phyloP scores from a whole-genome alignment of 1,284 basidiomycete species.

The Moesziomyces aphidis region DNA sequence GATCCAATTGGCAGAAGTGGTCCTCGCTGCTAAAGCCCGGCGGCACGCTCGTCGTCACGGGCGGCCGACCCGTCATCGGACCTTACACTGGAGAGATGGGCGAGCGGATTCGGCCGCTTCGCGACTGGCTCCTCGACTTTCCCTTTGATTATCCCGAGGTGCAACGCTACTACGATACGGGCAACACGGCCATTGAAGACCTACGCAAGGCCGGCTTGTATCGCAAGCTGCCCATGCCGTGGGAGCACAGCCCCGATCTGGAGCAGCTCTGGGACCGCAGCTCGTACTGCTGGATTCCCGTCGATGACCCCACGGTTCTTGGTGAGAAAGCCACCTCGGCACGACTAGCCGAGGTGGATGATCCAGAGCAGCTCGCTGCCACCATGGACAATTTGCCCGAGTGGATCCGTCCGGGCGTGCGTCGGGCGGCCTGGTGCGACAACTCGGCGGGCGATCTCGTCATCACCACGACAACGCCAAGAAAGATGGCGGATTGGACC shows the following conservation, averaged over 20 bases:
- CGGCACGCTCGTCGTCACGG: slow-evolving; percentile 33
- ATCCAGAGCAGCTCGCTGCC: slow-evolving; percentile 13
- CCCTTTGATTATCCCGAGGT: slow-evolving; percentile 23
- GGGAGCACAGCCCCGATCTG: slow-evolving; percentile 19
- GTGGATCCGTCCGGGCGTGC: slow-evolving; percentile 29
- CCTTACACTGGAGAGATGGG: slow-evolving; percentile 33
- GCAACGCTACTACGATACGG: slow-evolving; percentile 15
- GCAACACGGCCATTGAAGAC: neutral
- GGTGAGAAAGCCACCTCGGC: slow-evolving; percentile 30
- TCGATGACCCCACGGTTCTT: slow-evolving; percentile 40
- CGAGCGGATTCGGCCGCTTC: slow-evolving; percentile 31
- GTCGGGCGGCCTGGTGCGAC: slow-evolving; percentile 32
- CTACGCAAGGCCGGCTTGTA: slow-evolving; percentile 34
- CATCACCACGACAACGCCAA: slow-evolving; percentile 30
- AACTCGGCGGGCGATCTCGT: slow-evolving; percentile 35
- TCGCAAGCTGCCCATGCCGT: slow-evolving; percentile 40
- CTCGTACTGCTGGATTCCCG: slow-evolving; percentile 38
- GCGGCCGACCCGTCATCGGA: slow-evolving; percentile 32
- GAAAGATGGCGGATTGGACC: slow-evolving; percentile 44
- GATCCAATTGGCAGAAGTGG: slow-evolving; percentile 36
- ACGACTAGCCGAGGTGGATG: slow-evolving; percentile 17
- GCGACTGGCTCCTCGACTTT: slow-evolving; percentile 44
- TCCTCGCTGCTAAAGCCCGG: slow-evolving; percentile 42
- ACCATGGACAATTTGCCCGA: slow-evolving; percentile 19
- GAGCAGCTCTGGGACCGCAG: slow-evolving; percentile 34